Conservation (phyloP, 352 stramenopile genomes). For the Globisporangium lucens region DNA sequence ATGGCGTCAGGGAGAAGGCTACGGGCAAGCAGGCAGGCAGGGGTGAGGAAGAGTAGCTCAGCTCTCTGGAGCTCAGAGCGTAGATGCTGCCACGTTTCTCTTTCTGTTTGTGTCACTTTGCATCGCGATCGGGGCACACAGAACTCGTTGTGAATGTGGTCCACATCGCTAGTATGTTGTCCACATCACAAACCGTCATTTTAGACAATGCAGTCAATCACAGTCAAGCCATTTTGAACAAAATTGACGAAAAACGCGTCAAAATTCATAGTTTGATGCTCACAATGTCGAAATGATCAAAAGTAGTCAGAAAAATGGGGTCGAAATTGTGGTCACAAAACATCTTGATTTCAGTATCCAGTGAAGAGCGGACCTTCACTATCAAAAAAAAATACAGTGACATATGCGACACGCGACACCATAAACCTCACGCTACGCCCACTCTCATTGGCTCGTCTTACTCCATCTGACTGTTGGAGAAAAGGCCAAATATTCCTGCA, state of each 20-base stretch:
- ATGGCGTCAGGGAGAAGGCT: background rate
- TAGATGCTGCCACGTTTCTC: background rate
- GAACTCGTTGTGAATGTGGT: background rate
- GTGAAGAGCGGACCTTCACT: background rate
- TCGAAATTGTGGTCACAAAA: too few species aligned
- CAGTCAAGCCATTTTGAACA: too few species aligned
- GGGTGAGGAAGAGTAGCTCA: background rate
- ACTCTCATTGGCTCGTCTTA: background rate
- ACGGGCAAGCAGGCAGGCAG: background rate
- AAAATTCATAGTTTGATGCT: too few species aligned
- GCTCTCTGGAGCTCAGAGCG: background rate
- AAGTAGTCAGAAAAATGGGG: too few species aligned
- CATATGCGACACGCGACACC: background rate
- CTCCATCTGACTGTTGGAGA: background rate
- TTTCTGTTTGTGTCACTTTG: conserved; percentile 3
- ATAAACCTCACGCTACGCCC: background rate
- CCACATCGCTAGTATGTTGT: background rate
- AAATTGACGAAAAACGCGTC: too few species aligned
- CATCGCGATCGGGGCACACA: background rate
- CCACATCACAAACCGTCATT: background rate
- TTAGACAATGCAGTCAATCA: too few species aligned
- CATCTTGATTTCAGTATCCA: background rate
- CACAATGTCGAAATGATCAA: too few species aligned
- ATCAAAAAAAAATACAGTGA: background rate
- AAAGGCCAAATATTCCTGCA: background rate